Evolutionary conservation across 2,329 filamentous ascomycete genomes (phyloP).

Genomic region (Graphilbum ipis-grandicollis): DNA sequence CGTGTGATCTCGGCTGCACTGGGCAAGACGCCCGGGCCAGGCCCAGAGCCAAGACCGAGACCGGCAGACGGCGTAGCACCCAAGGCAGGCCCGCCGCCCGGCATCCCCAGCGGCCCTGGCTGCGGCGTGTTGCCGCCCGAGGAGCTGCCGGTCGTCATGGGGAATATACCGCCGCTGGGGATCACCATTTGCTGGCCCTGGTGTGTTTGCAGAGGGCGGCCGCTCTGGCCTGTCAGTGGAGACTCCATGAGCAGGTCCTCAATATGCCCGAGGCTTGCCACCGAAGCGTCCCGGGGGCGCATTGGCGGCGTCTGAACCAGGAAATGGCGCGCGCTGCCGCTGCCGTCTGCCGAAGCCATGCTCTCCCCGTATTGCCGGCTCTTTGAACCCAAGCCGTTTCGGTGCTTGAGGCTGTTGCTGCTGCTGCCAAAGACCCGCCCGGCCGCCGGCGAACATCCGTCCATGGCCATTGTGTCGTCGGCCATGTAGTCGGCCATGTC

Average conservation of each 20-base stretch:
- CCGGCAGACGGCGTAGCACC: too few species aligned
- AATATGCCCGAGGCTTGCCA: constrained; percentile 35
- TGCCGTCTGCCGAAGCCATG: constrained; percentile 22
- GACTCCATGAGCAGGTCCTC: constrained; percentile 62
- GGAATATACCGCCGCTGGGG: constrained; percentile 11
- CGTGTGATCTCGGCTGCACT: constrained; percentile 59
- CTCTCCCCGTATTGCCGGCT: constrained; percentile 21
- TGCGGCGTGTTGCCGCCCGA: constrained; percentile 21
- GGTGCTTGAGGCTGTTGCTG: constrained; percentile 53
- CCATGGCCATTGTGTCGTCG: constrained; percentile 52
- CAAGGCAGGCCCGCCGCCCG: neutral
- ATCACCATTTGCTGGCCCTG: too few species aligned
- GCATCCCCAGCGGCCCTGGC: constrained; percentile 7
- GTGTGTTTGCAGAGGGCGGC: too few species aligned
- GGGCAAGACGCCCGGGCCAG: too few species aligned
- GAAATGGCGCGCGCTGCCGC: neutral
- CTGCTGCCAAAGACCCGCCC: constrained; percentile 53
- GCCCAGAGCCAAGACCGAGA: neutral
- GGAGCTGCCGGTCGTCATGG: constrained; percentile 14
- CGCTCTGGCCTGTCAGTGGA: constrained; percentile 21
- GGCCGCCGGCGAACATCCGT: constrained; percentile 17
- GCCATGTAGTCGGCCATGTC: constrained; percentile 48
- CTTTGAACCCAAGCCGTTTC: constrained; percentile 39
- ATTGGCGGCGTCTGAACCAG: constrained; percentile 43
- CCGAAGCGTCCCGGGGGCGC: constrained; percentile 39